Evolutionary conservation across 2,329 filamentous ascomycete species (phyloP), one percentile per base, ranked within the genome.

Genomic region (Paecilomyces variotii): DNA sequence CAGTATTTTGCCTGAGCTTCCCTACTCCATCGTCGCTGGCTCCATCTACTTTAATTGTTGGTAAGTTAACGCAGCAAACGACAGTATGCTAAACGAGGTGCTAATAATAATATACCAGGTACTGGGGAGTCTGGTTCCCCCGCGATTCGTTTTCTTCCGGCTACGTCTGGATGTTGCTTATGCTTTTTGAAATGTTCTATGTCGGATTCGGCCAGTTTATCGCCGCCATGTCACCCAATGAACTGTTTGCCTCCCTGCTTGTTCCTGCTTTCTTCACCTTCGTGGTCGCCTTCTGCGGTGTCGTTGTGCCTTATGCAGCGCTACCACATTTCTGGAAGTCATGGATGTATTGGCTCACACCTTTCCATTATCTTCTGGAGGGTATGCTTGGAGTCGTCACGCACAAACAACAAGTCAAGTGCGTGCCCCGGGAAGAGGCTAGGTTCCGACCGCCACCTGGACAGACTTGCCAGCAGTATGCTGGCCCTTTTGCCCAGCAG

Each of bases 231-330:
- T 76, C 83, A 1, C 86, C 86, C 1, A 89, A 89, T 67, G 84
- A 86, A 60, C 74, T 88, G 2, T 78, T 89, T 19, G 87, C 86
- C 0, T 86, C 83, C 3, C 72, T 89, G 0, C 76, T 89, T 0
- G 85, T 89, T 0, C 87, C 87, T 0, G 69, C 88, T 3, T 87
- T 89, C 72, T 88, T 89, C 74, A 80, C 86, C 27, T 89, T 84
- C 49, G 76, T 90, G 2, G 80, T 90, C 7, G 83, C 82, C 1
- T 91, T 92, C 76, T 91, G 87, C 64, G 89, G 89, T 61, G 87
- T 91, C 1, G 77, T 90, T 4, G 88, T 91, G 0, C 87, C 88
- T 0, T 89, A 87, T 62, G 65, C 66, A 0, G 79, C 80, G 27
- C 79, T 91, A 25, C 82, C 84, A 7, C 64, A 71, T 0, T 91